These are phyloP conservation scores for Evernia prunastri DNA, from an alignment of 495 filamentous ascomycete species.

Conservation along the genomic window DNA sequence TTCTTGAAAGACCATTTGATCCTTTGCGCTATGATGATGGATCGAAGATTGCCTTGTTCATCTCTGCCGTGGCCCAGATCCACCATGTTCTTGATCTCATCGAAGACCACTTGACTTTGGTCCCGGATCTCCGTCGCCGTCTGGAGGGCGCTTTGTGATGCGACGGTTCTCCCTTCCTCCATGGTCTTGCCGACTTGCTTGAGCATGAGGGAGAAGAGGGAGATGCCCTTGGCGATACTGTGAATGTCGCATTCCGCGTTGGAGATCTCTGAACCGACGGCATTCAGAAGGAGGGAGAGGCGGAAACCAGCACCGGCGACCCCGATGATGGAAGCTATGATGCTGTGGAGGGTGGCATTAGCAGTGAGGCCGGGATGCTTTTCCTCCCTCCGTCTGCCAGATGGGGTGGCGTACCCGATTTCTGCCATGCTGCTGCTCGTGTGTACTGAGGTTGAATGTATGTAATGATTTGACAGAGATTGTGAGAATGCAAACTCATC, in stretches of 20 bases:
- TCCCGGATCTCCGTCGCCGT: slow-evolving; percentile 39
- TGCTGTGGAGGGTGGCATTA: slow-evolving; percentile 12
- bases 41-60: slow-evolving; percentile 28
- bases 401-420: slow-evolving; percentile 8
- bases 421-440: slow-evolving; percentile 14
- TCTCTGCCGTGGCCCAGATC: slow-evolving; percentile 36
- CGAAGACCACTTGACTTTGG: slow-evolving; percentile 38
- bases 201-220: slow-evolving; percentile 40
- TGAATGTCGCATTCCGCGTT: slow-evolving; percentile 42
- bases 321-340: slow-evolving; percentile 31
- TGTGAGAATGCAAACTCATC: background rate
- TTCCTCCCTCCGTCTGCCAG: background rate
- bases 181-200: slow-evolving; percentile 38
- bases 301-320: slow-evolving; percentile 41
- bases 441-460: background rate
- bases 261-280: slow-evolving; percentile 39
- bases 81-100: slow-evolving; percentile 43
- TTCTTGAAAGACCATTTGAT: slow-evolving; percentile 43
- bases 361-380: background rate
- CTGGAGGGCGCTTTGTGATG: slow-evolving; percentile 32
- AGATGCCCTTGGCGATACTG: slow-evolving; percentile 41
- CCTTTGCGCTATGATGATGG: slow-evolving; percentile 35
- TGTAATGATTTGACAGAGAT: background rate
- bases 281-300: slow-evolving; percentile 41
- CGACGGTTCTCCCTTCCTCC: slow-evolving; percentile 29